Evolutionary conservation across 2,329 filamentous ascomycete genomes (phyloP), one percentile per base, ranked within the genome.

Genomic region (Coniochaeta ligniaria): DNA sequence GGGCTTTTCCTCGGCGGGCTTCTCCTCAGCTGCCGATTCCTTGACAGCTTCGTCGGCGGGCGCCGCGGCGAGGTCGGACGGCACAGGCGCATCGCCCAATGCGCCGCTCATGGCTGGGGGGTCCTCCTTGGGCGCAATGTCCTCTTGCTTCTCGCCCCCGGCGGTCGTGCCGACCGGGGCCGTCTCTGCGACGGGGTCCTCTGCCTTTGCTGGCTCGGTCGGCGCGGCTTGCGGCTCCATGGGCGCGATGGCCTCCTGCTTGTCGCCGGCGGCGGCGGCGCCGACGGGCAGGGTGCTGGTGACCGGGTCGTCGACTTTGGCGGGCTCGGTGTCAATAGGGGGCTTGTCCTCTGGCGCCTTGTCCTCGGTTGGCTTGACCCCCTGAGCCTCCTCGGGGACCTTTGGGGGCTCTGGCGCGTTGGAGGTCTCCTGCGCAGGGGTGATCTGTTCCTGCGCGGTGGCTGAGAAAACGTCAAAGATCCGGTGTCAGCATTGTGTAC

Each of bases 361-460:
- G 22, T 57, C 59, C 26, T 57, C 52, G 36, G 52, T 24, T 24
- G 35, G 56, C 57, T 59, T 56, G 7, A 58, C 14, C 5, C 31
- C 54, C 20, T 20, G 4, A 38, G 54, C 38, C 24, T 54, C 59
- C 12, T 59, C 58, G 2, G 58, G 20, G 2, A 41, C 58, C 45
- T 59, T 54, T 20, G 47, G 31, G 4, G 47, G 31, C 31, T 54
- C 62, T 64, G 14, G 52, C 61, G 7, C 66, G 65, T 28, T 57
- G 66, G 11, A 59, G 63, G 62, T 63, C 65, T 47, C 43, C 59
- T 11, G 50, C 60, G n/a, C 61, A 56, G 26, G 38, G n/a, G 55
- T 26, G 45, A 35, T 35, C 20, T 33, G 5, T 55, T 55, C 52
- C 52, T 55, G 52, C 16, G 52, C 52, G n/a, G 52, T 35, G 28